Conservation (phyloP, 345 rosid genomes). For the Corymbia maculata region DNA sequence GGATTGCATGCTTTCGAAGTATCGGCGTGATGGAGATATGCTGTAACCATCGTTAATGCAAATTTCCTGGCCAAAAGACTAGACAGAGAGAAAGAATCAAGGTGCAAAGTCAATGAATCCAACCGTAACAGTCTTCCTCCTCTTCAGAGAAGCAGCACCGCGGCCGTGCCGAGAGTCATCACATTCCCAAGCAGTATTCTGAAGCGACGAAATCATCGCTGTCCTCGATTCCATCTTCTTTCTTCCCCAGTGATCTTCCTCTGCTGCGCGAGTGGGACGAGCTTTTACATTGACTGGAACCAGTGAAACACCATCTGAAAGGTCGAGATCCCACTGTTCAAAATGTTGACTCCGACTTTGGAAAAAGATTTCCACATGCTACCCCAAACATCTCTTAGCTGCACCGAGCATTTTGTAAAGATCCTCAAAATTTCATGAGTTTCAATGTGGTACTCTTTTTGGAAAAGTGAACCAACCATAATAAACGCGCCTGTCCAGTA, state of each 20-base stretch:
- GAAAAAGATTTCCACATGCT: too few species aligned
- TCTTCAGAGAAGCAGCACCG: not conserved
- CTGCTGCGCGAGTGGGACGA: not conserved
- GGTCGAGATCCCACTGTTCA: too few species aligned
- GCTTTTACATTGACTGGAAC: not conserved
- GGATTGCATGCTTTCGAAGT: not conserved
- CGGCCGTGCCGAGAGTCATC: not conserved
- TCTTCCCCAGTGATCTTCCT: not conserved
- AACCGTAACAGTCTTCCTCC: not conserved
- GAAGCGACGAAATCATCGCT: not conserved
- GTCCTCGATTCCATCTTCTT: not conserved
- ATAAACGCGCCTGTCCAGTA: too few species aligned
- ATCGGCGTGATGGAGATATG: too few species aligned
- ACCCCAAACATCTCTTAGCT: too few species aligned
- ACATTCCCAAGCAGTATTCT: not conserved
- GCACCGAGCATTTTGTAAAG: too few species aligned
- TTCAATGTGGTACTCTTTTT: too few species aligned
- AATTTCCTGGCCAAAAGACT: not conserved
- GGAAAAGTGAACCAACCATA: too few species aligned
- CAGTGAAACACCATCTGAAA: not conserved
- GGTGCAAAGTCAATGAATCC: not conserved
- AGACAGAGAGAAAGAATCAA: not conserved
- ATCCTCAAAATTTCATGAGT: too few species aligned
- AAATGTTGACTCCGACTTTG: too few species aligned
- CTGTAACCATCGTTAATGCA: too few species aligned